Conservation (phyloP, 1,284 basidiomycete genomes). For the Ceratobasidium sp. region DNA sequence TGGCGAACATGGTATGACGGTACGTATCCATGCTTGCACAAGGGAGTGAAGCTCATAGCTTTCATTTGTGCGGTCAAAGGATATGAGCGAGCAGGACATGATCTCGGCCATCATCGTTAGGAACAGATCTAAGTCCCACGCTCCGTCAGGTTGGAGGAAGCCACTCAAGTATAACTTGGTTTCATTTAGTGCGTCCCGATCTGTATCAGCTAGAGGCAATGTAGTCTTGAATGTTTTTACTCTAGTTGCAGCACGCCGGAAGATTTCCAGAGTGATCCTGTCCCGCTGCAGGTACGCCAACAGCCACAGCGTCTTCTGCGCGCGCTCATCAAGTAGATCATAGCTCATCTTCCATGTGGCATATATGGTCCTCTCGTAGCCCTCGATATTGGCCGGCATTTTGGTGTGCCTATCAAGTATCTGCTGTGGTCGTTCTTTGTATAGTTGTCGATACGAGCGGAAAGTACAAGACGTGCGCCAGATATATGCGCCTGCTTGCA, state of each 20-base stretch:
- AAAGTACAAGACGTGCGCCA: no score
- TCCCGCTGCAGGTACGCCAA: slow-evolving; percentile 13
- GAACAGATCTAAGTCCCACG: not conserved
- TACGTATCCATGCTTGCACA: not conserved
- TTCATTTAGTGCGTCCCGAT: not conserved
- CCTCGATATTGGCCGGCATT: not conserved
- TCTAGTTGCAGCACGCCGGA: not conserved
- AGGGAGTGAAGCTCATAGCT: not conserved
- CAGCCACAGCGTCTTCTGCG: slow-evolving; percentile 2
- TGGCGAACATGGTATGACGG: not conserved
- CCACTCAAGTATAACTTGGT: not conserved
- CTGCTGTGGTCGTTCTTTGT: not conserved
- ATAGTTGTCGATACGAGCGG: slow-evolving; percentile 18
- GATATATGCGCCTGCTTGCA: no score
- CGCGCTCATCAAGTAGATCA: not conserved
- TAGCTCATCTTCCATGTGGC: slow-evolving; percentile 22
- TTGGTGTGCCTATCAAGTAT: not conserved
- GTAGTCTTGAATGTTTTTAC: not conserved
- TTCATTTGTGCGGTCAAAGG: not conserved
- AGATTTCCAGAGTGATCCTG: slow-evolving; percentile 5
- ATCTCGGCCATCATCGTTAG: not conserved
- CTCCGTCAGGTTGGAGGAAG: not conserved
- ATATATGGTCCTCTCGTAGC: slow-evolving; percentile 18
- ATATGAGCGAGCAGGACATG: not conserved
- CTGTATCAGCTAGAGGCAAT: not conserved